These are phyloP conservation scores for Diaporthe ilicicola DNA, from an alignment of 2,329 filamentous ascomycete species.

Conservation along the genomic window DNA sequence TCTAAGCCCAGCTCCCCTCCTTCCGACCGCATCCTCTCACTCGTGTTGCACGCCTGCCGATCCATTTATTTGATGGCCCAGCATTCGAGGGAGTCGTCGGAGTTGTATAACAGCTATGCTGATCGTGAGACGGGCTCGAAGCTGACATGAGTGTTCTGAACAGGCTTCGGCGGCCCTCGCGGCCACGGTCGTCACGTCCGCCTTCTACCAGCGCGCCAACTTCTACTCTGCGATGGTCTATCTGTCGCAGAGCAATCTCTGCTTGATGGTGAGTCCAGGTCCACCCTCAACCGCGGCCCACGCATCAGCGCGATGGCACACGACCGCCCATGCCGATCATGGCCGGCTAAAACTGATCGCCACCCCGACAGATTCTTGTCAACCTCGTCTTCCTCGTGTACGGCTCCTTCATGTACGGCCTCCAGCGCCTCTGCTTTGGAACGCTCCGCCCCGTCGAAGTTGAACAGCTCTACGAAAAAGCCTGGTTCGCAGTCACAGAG, in stretches of 20 bases:
- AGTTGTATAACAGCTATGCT: slow-evolving; percentile 27
- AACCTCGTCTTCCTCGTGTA: slow-evolving; percentile 88
- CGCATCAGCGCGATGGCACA: background rate
- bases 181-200: slow-evolving; percentile 83
- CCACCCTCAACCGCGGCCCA: background rate
- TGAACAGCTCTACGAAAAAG: slow-evolving; percentile 96
- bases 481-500: slow-evolving; percentile 97
- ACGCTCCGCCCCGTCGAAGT: slow-evolving; percentile 91
- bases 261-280: slow-evolving; percentile 75
- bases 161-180: slow-evolving; percentile 86
- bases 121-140: background rate
- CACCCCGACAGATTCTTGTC: slow-evolving; percentile 76
- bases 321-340: background rate
- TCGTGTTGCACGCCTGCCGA: background rate
- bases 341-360: background rate
- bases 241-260: slow-evolving; percentile 94
- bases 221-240: slow-evolving; percentile 99
- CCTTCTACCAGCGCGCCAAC: slow-evolving; percentile 93
- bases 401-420: slow-evolving; percentile 80
- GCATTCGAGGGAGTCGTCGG: background rate
- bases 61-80: background rate
- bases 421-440: slow-evolving; percentile 92
- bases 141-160: slow-evolving; percentile 13
- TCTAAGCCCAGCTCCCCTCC: background rate
- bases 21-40: background rate